Conservation (phyloP, 306 rosid genomes). For the Abrus pulchellus region DNA sequence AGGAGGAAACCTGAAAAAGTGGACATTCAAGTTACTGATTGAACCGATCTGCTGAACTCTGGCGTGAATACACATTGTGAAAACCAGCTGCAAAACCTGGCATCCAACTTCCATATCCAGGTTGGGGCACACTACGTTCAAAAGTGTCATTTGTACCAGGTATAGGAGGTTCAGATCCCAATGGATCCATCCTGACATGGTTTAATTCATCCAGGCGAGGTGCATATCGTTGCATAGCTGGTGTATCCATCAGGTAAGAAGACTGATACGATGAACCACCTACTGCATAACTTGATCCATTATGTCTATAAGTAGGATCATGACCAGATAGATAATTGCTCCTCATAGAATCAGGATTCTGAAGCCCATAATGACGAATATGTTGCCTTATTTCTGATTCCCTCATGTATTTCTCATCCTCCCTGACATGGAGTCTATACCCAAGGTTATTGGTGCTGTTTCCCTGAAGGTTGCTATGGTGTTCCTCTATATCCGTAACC, state of each 20-base stretch:
- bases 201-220: constrained; percentile 73
- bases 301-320: constrained; percentile 46
- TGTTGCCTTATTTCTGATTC: constrained; percentile 55
- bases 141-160: constrained; percentile 29
- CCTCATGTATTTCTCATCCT: constrained; percentile 50
- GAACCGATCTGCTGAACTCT: constrained; percentile 67
- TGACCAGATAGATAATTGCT: constrained; percentile 45
- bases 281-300: constrained; percentile 46
- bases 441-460: constrained; percentile 42
- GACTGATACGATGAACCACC: constrained; percentile 41
- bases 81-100: constrained; percentile 60
- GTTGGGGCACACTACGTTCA: constrained; percentile 52
- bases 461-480: constrained; percentile 39
- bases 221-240: constrained; percentile 71
- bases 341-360: constrained; percentile 41
- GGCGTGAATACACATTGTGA: constrained; percentile 49
- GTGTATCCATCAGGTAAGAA: constrained; percentile 52
- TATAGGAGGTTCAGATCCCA: constrained; percentile 49
- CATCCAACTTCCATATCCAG: constrained; percentile 47
- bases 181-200: constrained; percentile 50
- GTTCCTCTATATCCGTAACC: constrained; percentile 54
- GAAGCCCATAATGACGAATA: constrained; percentile 52
- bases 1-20: background rate
- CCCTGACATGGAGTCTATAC: constrained; percentile 48
- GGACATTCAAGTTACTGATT: constrained; percentile 46